Evolutionary conservation across 139 green algal genomes (phyloP), one percentile per base, ranked within the genome.

Genomic region (Astrephomene gubernaculifera): DNA sequence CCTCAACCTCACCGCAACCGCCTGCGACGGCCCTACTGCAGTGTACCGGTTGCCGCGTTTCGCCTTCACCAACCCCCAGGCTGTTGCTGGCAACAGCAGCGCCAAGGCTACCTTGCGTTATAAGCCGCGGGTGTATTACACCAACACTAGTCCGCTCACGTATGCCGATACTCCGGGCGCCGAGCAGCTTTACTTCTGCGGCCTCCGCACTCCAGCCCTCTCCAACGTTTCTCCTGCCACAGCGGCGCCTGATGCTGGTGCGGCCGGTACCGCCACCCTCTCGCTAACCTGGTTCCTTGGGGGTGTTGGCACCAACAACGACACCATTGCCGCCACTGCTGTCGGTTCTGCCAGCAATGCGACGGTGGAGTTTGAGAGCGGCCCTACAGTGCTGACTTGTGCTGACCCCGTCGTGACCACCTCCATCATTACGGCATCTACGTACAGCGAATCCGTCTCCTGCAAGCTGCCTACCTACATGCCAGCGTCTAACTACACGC

Each of bases 391-490:
- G 2, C 33, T 75, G 4, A 17, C 35, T 21, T 80, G 44, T 54
- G 39, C 35, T 17, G 65, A 38, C 41, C 19, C 61, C 17, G 29
- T 25, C 14, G 25, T 83, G 33, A 60, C 41, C 9, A n/a, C 8
- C 36, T 33, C 41, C 36, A 22, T 2, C 33, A 41, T 41, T 27
- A 33, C 44, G 35, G 17, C 54, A 25, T 63, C 4, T 17, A 60
- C 22, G 2, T 85, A 83, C 76, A 39, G 10, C 1, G 76, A 85
- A 36, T 71, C 19, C 9, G 9, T 75, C 17, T 44, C 9, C 27
- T 86, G 76, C 70, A 27, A 31, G 27, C 79, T 89, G 68, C 74
- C 85, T 1, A 3, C 19, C 41, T 78, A 67, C 44, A 29, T 86
- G 25, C 85, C 85, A 31, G 76, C 85, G 31, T 64, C 54, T 10